A percentile compares a stretch with the other conserved stretches of the same genome.
Conservation (phyloP, 2,329 filamentous ascomycete genomes). For the Claviceps cyperi region DNA sequence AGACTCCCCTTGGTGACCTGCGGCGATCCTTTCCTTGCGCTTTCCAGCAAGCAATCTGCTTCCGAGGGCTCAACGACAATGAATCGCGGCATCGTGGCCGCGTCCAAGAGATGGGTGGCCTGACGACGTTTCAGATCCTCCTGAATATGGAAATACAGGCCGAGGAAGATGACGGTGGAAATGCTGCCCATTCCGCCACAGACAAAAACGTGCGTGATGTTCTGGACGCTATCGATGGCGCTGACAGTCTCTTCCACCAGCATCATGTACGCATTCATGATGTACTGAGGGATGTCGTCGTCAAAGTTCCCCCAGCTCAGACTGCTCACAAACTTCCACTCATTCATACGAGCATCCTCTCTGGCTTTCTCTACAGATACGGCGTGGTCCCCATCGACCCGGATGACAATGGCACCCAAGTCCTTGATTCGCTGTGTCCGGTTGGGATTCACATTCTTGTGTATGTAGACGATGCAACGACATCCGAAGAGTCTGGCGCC, state of each 20-base stretch:
- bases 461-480: constrained; percentile 9
- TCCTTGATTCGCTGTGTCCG: constrained; percentile 6
- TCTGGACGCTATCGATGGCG: neutral
- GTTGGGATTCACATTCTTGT: constrained; percentile 5
- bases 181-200: constrained; percentile 9
- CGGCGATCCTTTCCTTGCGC: constrained; percentile 6
- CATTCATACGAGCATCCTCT: constrained; percentile 8
- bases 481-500: constrained; percentile 8
- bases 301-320: constrained; percentile 8
- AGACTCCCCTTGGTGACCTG: constrained; percentile 1
- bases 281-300: constrained; percentile 4
- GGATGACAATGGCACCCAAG: constrained; percentile 7
- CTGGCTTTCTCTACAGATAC: constrained; percentile 6
- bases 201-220: constrained; percentile 8
- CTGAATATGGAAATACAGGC: neutral
- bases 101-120: neutral
- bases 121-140: neutral
- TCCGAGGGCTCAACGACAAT: constrained; percentile 7
- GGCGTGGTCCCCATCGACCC: constrained; percentile 7
- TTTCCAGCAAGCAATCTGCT: constrained; percentile 7
- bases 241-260: constrained; percentile 6
- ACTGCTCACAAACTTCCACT: constrained; percentile 9
- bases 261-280: constrained; percentile 10
- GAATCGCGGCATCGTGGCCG: constrained; percentile 1
- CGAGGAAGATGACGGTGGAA: constrained; percentile 6